A percentile compares a stretch with the other conserved stretches of the same genome.
These are phyloP conservation scores for slime mould (Dictyostelium discoideum) DNA, from an alignment of 78 protist species.

Conservation along the genomic window dicty_2.7 NC_007091.3:138001-138500, in stretches of 20 bases:
- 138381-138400: constrained; percentile 66
- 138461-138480: constrained; percentile 9
- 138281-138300: constrained; percentile 58
- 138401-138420: constrained; percentile 58
- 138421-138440: constrained; percentile 19
- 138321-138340: constrained; percentile 72
- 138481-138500: not conserved
- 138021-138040: constrained; percentile 24
- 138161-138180: constrained; percentile 65
- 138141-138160: constrained; percentile 36
- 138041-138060: constrained; percentile 77
- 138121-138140: constrained; percentile 24
- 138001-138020: constrained; percentile 67
- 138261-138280: constrained; percentile 57
- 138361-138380: constrained; percentile 69
- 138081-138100: constrained; percentile 58
- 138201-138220: constrained; percentile 56
- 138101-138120: constrained; percentile 49
- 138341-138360: constrained; percentile 38
- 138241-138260: constrained; percentile 26
- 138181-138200: constrained; percentile 76
- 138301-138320: constrained; percentile 25
- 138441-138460: constrained; percentile 54
- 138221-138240: constrained; percentile 60
- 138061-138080: constrained; percentile 62